Percentiles rank a stretch among this genome's conserved stretches.
phyloP scores from a whole-genome alignment of 805 yeast genomes.

The Kazachstania martiniae region DNA sequence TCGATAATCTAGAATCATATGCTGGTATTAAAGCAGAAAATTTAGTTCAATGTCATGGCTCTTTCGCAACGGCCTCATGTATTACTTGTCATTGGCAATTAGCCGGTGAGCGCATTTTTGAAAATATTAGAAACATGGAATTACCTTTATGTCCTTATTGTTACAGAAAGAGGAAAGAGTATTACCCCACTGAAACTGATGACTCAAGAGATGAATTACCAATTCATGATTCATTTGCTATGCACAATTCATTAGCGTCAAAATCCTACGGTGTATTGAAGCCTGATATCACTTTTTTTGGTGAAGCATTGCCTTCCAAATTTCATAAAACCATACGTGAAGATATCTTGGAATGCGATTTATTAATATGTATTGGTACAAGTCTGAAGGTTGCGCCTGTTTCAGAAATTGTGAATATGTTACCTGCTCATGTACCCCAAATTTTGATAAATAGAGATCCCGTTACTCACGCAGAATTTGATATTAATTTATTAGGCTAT shows the following conservation, averaged over 20 bases:
- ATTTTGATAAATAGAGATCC: conserved; percentile 69
- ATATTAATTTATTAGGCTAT: conserved; percentile 61
- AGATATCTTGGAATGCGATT: conserved; percentile 63
- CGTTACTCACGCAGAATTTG: conserved; percentile 67
- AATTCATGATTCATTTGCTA: conserved; percentile 2
- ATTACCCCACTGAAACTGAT: conserved; percentile 15
- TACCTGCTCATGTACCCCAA: conserved; percentile 71
- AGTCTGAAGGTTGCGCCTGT: conserved; percentile 90
- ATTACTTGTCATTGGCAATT: conserved; percentile 59
- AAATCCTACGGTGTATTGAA: conserved; percentile 72
- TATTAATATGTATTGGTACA: conserved; percentile 79
- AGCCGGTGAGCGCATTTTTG: conserved; percentile 54
- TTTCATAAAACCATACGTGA: conserved; percentile 50
- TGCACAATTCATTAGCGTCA: conserved; percentile 10
- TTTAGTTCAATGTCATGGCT: conserved; percentile 84
- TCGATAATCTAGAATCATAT: conserved; percentile 74
- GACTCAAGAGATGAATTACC: conserved; percentile 6
- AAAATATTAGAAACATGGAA: conserved; percentile 44
- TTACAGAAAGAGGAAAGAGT: conserved; percentile 31
- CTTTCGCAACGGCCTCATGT: conserved; percentile 82
- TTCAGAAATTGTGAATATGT: conserved; percentile 68
- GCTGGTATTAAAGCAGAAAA: conserved; percentile 63
- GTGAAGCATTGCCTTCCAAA: conserved; percentile 65
- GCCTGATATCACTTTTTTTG: conserved; percentile 89
- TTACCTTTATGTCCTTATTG: conserved; percentile 71